phyloP scores from a whole-genome alignment of 257 asterid species.

The Gentiana macrophylla region DNA sequence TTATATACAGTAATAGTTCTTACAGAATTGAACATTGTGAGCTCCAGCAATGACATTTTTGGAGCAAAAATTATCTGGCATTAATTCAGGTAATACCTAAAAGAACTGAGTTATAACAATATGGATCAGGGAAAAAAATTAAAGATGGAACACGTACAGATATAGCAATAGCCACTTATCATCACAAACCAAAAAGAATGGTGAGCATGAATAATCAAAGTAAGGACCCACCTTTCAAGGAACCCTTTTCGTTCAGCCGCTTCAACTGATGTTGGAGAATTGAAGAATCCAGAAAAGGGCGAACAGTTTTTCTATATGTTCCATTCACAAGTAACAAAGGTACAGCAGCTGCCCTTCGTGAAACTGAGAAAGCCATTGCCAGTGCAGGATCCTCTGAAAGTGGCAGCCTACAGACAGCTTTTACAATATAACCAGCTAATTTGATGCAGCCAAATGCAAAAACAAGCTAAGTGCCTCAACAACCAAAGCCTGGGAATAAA shows the following conservation, averaged over 20 bases:
- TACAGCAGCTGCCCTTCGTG: slow-evolving; percentile 94
- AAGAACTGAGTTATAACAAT: too few relatives aligned
- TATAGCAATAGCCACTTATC: too few relatives aligned
- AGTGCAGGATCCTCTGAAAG: slow-evolving; percentile 91
- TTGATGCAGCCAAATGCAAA: slow-evolving; percentile 2
- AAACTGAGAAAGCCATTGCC: slow-evolving; percentile 96
- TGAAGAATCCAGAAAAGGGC: slow-evolving; percentile 86
- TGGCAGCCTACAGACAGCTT: slow-evolving; percentile 49
- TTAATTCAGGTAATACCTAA: too few relatives aligned
- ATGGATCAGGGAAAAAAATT: too few relatives aligned
- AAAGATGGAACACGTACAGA: too few relatives aligned
- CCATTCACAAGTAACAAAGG: slow-evolving; percentile 93
- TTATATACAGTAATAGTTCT: too few relatives aligned
- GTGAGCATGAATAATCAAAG: background rate
- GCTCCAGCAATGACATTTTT: too few relatives aligned
- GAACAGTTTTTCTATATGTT: slow-evolving; percentile 85
- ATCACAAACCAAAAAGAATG: too few relatives aligned
- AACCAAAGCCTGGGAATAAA: background rate
- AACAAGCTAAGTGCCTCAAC: slow-evolving; percentile 1
- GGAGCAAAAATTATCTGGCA: too few relatives aligned
- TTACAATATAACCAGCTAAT: slow-evolving; percentile 2
- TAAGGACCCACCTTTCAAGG: slow-evolving; percentile 61
- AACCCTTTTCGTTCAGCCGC: slow-evolving; percentile 70
- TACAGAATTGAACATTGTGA: too few relatives aligned
- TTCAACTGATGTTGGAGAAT: slow-evolving; percentile 94